Conservation (phyloP, 2,329 filamentous ascomycete species). For the Pochonia chlamydosporia region DNA sequence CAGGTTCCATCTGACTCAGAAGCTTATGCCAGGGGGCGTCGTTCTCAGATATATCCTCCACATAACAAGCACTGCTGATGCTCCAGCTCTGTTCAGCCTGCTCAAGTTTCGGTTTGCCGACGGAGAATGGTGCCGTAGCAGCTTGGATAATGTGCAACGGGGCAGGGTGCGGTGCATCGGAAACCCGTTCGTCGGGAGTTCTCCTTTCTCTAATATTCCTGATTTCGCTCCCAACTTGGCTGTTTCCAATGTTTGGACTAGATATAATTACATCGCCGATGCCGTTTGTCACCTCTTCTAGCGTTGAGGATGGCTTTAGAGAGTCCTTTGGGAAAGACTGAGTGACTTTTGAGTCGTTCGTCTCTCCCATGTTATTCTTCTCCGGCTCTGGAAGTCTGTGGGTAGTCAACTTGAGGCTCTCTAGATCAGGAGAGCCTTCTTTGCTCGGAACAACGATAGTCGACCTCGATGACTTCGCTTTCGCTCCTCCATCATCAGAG, state of each 20-base stretch:
- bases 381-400: not conserved
- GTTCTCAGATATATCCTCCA: not conserved
- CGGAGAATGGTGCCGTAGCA: not conserved
- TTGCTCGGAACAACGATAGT: not conserved
- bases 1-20: not conserved
- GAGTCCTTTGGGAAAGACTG: too few species aligned
- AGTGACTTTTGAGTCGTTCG: not conserved
- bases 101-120: not conserved
- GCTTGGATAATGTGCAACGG: conserved; percentile 3
- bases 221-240: too few species aligned
- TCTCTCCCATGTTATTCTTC: not conserved
- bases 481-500: not conserved
- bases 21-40: not conserved
- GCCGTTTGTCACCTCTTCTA: too few species aligned
- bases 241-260: too few species aligned
- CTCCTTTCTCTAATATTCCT: too few species aligned
- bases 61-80: not conserved
- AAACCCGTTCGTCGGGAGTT: too few species aligned
- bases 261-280: too few species aligned
- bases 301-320: too few species aligned
- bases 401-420: not conserved
- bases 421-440: not conserved
- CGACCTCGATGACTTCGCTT: not conserved
- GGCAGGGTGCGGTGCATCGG: not conserved
- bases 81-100: not conserved